Evolutionary conservation across 257 asterid species (phyloP).

Genomic region (Lycium ferocissimum): DNA sequence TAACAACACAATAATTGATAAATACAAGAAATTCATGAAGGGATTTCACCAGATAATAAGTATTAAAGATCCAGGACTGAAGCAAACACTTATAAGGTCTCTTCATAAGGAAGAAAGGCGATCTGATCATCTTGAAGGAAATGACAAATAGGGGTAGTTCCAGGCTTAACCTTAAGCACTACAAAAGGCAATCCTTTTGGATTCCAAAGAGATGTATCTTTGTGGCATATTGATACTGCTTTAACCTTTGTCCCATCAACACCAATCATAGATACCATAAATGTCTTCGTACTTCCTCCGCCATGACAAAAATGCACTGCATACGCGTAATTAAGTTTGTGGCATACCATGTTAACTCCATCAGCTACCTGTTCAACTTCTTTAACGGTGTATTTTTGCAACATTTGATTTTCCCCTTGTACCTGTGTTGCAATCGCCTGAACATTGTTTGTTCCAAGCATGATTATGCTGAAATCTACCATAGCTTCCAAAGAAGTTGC

Average conservation of each 20-base stretch:
- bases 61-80: too few relatives aligned
- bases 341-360: constrained; percentile 12
- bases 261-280: constrained; percentile 21
- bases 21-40: too few relatives aligned
- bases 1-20: too few relatives aligned
- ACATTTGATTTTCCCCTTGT: background rate
- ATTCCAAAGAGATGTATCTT: constrained; percentile 28
- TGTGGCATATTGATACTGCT: constrained; percentile 29
- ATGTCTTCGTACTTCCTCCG: background rate
- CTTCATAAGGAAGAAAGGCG: background rate
- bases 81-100: too few relatives aligned
- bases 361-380: background rate
- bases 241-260: constrained; percentile 23
- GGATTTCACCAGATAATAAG: too few relatives aligned
- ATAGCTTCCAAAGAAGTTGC: constrained; percentile 32
- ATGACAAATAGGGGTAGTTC: constrained; percentile 24
- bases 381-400: constrained; percentile 15
- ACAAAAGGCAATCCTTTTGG: constrained; percentile 31
- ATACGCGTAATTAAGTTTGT: constrained; percentile 28
- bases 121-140: constrained; percentile 31
- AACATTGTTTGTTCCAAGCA: constrained; percentile 28
- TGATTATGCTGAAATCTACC: constrained; percentile 11
- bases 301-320: constrained; percentile 31
- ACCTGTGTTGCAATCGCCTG: constrained; percentile 22
- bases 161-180: constrained; percentile 31